phyloP scores from a whole-genome alignment of 2,329 filamentous ascomycete species.

The Paecilomyces niveus region DNA sequence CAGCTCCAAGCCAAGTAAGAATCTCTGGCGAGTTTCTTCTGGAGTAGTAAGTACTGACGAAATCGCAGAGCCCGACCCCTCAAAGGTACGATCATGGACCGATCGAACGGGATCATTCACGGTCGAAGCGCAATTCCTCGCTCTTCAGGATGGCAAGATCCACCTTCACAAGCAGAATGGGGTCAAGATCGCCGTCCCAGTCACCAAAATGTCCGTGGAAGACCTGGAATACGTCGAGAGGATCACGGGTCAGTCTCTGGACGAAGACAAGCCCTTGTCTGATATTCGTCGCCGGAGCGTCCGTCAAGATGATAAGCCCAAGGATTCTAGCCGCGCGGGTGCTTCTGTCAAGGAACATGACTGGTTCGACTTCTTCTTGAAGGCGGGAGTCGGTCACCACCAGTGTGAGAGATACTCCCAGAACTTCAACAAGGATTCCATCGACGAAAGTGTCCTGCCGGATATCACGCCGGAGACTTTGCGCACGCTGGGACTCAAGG shows the following conservation, averaged over 20 bases:
- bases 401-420: conserved; percentile 91
- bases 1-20: conserved; percentile 64
- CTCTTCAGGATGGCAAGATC: conserved; percentile 90
- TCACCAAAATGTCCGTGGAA: conserved; percentile 90
- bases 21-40: not conserved
- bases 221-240: conserved; percentile 94
- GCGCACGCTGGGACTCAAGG: conserved; percentile 83
- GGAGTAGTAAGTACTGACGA: conserved; percentile 1
- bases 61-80: conserved; percentile 65
- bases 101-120: conserved; percentile 94
- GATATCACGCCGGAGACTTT: conserved; percentile 80
- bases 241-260: conserved; percentile 75
- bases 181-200: conserved; percentile 94
- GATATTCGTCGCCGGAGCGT: conserved; percentile 58
- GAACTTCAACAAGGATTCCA: conserved; percentile 82
- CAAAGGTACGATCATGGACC: conserved; percentile 86
- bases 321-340: conserved; percentile 34
- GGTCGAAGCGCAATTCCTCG: conserved; percentile 93
- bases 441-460: conserved; percentile 87
- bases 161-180: conserved; percentile 97
- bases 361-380: conserved; percentile 98
- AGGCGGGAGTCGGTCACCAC: conserved; percentile 83
- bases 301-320: conserved; percentile 39
- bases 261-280: conserved; percentile 86
- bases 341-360: conserved; percentile 62